phyloP scores from a whole-genome alignment of 768 basidiomycete genomes.

The Rhodotorula taiwanensis region DNA sequence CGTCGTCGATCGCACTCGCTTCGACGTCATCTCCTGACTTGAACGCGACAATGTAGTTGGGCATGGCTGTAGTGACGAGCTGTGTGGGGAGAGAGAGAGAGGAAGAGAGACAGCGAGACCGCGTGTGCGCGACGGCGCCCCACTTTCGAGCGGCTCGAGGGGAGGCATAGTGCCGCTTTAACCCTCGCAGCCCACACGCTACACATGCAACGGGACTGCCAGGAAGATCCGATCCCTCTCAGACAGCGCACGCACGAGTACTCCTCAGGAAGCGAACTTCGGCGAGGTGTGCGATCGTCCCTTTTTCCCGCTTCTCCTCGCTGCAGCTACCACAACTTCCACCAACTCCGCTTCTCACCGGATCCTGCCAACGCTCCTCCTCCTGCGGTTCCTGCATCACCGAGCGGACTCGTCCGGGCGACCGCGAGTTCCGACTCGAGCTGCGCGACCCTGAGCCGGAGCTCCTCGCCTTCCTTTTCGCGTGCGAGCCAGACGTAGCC shows the following conservation, averaged over 20 bases:
- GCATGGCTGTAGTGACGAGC: background rate
- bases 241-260: too few species aligned
- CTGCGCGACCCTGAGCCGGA: conserved; percentile 1
- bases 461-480: conserved; percentile 16
- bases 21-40: conserved; percentile 26
- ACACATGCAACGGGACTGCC: too few species aligned
- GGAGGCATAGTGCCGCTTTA: too few species aligned
- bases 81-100: background rate
- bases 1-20: background rate
- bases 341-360: background rate
- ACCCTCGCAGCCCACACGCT: too few species aligned
- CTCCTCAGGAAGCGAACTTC: too few species aligned
- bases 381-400: too few species aligned
- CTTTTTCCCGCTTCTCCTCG: too few species aligned
- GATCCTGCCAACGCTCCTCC: background rate
- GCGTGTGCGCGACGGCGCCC: too few species aligned
- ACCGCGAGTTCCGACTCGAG: conserved; percentile 14
- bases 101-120: background rate
- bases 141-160: too few species aligned
- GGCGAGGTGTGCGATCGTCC: too few species aligned
- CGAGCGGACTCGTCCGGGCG: background rate
- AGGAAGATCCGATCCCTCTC: too few species aligned
- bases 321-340: conserved; percentile 22
- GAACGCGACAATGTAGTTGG: conserved; percentile 30
- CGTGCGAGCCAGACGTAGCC: conserved; percentile 11